Evolutionary conservation across 2,329 filamentous ascomycete genomes (phyloP).

Genomic region (Colletotrichum graminicola): DNA sequence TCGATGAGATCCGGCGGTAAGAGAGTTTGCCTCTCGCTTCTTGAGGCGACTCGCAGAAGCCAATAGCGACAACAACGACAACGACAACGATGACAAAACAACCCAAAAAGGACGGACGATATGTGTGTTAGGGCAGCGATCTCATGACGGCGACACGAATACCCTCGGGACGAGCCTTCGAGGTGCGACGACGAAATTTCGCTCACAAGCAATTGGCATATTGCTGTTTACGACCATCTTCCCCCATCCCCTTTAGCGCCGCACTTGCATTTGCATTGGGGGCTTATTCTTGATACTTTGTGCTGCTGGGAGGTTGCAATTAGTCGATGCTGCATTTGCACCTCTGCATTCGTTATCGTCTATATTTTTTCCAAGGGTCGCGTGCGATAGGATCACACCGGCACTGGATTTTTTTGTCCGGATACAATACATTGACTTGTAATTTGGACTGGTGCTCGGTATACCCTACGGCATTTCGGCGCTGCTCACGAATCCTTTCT

Average conservation of each 20-base stretch:
- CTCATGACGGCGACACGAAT: conserved; percentile 38
- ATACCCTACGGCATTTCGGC: conserved; percentile 21
- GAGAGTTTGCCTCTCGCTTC: not conserved
- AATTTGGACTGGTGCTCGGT: conserved; percentile 33
- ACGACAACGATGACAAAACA: not conserved
- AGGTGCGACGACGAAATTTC: conserved; percentile 34
- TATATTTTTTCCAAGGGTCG: conserved; percentile 4
- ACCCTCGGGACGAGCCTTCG: conserved; percentile 32
- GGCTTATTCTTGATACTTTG: conserved; percentile 11
- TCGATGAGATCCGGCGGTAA: conserved; percentile 42
- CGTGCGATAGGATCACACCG: conserved; percentile 2
- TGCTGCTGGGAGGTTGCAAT: conserved; percentile 10
- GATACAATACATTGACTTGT: conserved; percentile 35
- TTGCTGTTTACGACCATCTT: conserved; percentile 37
- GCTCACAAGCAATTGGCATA: conserved; percentile 31
- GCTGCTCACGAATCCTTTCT: conserved; percentile 34
- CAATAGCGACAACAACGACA: not conserved
- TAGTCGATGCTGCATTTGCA: conserved; percentile 12
- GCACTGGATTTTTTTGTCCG: conserved; percentile 29
- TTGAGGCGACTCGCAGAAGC: not conserved
- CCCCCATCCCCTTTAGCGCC: conserved; percentile 29
- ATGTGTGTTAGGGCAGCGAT: conserved; percentile 25
- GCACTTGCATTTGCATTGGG: conserved; percentile 36
- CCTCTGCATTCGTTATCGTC: conserved; percentile 10
- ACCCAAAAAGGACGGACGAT: conserved; percentile 9